Base-by-base conservation (phyloP, 2,329 filamentous ascomycete species). In the Claviceps lovelessii region DNA sequence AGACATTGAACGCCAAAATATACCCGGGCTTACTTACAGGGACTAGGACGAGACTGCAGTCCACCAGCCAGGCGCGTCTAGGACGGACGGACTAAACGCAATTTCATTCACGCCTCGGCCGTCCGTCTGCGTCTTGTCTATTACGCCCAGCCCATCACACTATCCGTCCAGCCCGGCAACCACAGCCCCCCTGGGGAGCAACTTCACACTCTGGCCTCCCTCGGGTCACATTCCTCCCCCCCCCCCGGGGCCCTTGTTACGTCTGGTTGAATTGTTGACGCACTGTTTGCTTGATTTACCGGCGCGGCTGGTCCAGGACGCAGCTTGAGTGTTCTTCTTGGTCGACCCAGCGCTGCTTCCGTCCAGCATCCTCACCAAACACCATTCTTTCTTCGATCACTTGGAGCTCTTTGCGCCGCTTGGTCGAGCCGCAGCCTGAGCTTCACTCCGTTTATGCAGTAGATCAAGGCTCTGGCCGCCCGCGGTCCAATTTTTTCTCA, bases 191-290 rank as follows among this genome's bases (percentile, higher is more conserved):
- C 45, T 28, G 15, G 23, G 17, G 56, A 55, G 33, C 53, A 39
- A 19, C 31, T 42, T 39, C 53, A 44, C 56, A 53, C 47, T 52
- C 56, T 57, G 53, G 50, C 56, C 53, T 55, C 35, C 45, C 53
- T 55, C 41, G 19, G 46, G 49, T 29, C 44, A 44, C 50, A 42
- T 48, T 31, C 33, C 33, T 23, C 39, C 55, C 23, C 23, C 23
- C 23, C 23, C 23, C 23, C 23, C 23, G 2, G 2, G 23, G 54
- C 42, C 55, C 51, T 42, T 51, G 31, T 37, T 49, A 29, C 53
- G 17, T 17, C 39, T 41, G 39, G 53, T 56, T 41, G 55, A 49
- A 41, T 33, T 50, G 19, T 54, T 49, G 39, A 42, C 50, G 15
- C 46, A 55, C 39, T 53, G 44, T 49, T 54, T 23, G 23, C 23